A percentile compares a stretch with the other conserved stretches of the same genome.
Conservation (phyloP, 2,329 filamentous ascomycete species). For the Epichloe scottii region DNA sequence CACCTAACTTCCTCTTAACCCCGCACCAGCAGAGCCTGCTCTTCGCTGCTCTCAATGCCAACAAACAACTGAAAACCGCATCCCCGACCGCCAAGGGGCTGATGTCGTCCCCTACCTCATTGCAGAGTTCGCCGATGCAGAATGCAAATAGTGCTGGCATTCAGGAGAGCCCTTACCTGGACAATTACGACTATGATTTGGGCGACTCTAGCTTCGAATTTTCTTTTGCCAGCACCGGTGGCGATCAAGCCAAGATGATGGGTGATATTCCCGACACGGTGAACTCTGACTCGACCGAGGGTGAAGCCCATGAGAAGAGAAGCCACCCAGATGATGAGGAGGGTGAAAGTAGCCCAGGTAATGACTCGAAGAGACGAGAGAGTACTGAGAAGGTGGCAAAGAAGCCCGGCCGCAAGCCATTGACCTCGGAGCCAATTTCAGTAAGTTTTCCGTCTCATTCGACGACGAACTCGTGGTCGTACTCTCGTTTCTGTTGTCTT, state of each 20-base stretch:
- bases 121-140: slow-evolving; percentile 36
- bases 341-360: slow-evolving; percentile 39
- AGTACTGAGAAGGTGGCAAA: slow-evolving; percentile 77
- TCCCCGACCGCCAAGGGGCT: slow-evolving; percentile 24
- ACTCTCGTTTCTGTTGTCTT: not conserved
- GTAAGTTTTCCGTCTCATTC: slow-evolving; percentile 43
- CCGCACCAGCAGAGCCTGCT: slow-evolving; percentile 66
- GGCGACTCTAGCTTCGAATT: slow-evolving; percentile 72
- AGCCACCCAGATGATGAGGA: slow-evolving; percentile 60
- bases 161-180: slow-evolving; percentile 70
- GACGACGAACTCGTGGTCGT: not conserved
- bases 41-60: slow-evolving; percentile 64
- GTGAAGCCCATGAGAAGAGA: slow-evolving; percentile 50
- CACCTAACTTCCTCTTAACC: slow-evolving; percentile 54
- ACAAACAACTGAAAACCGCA: slow-evolving; percentile 31
- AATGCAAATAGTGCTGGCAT: slow-evolving; percentile 30
- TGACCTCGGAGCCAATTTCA: slow-evolving; percentile 90
- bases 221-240: slow-evolving; percentile 24
- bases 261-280: slow-evolving; percentile 51
- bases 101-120: slow-evolving; percentile 34
- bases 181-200: slow-evolving; percentile 63
- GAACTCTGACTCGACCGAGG: slow-evolving; percentile 47
- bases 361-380: slow-evolving; percentile 59
- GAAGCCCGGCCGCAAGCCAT: slow-evolving; percentile 91
- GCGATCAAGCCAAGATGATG: slow-evolving; percentile 54